Conservation (phyloP, 345 rosid species). For the Hibiscus tridactylites region DNA sequence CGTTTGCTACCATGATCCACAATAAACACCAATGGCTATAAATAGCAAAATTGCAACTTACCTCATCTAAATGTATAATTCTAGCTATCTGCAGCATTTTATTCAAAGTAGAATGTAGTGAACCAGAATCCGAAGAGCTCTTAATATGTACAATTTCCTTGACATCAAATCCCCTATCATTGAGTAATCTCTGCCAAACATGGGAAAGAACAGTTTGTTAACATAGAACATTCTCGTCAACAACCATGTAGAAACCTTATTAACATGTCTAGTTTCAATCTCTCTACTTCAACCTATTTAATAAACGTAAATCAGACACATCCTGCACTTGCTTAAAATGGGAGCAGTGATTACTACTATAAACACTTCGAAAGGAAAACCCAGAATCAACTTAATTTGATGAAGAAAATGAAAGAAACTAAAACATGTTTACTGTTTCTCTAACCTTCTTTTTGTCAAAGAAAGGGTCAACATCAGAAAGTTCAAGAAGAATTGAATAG, state of each 20-base stretch:
- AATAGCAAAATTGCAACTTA: slow-evolving; percentile 14
- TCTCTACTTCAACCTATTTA: not conserved
- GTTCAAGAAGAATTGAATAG: slow-evolving; percentile 37
- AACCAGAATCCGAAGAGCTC: slow-evolving; percentile 29
- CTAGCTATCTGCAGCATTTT: slow-evolving; percentile 54
- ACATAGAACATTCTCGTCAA: not conserved
- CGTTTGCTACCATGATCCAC: not conserved
- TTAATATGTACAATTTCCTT: slow-evolving; percentile 34
- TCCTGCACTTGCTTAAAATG: not conserved
- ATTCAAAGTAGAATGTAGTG: slow-evolving; percentile 25
- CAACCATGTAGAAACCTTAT: not conserved
- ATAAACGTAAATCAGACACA: not conserved
- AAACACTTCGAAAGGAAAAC: not conserved
- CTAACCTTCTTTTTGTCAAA: slow-evolving; percentile 61
- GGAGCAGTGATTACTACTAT: not conserved
- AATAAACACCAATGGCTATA: not conserved
- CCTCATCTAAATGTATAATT: slow-evolving; percentile 68
- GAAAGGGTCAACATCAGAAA: slow-evolving; percentile 44
- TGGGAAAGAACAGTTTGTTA: not conserved
- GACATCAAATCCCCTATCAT: slow-evolving; percentile 39
- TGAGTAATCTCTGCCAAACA: slow-evolving; percentile 46
- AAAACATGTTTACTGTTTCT: not conserved
- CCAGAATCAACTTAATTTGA: not conserved
- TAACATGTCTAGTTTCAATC: not conserved
- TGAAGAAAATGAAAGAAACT: not conserved